phyloP scores from a whole-genome alignment of 2,329 filamentous ascomycete genomes.

The Hansfordia pulvinata region DNA sequence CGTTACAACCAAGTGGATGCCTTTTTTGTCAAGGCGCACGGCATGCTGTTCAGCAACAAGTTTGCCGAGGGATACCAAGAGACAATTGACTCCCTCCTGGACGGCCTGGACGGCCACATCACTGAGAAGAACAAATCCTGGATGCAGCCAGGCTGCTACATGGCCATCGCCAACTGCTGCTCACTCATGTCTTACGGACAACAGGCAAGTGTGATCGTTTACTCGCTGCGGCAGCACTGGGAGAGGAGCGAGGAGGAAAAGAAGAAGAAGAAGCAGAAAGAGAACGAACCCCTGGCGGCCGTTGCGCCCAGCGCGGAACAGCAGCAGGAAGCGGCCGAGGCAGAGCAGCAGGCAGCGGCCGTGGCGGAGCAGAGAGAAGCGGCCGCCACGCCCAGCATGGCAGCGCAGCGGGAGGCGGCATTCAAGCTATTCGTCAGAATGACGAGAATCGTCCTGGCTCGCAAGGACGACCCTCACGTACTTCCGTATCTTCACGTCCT shows the following conservation, averaged over 20 bases:
- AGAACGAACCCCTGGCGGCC: conserved; percentile 4
- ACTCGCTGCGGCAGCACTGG: conserved; percentile 17
- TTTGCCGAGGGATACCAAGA: conserved; percentile 29
- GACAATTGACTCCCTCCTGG: conserved; percentile 33
- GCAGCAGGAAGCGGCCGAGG: conserved; percentile 11
- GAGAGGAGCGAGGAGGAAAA: conserved; percentile 9
- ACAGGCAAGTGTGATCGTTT: conserved; percentile 31
- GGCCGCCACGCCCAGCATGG: too few relatives aligned
- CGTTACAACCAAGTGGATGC: conserved; percentile 35
- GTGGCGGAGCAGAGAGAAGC: too few relatives aligned
- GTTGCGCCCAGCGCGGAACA: conserved; percentile 10
- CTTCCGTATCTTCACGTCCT: conserved; percentile 49
- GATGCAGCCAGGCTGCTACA: conserved; percentile 38
- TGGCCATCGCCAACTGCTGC: conserved; percentile 42
- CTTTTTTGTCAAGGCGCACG: conserved; percentile 50
- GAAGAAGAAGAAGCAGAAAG: conserved; percentile 7
- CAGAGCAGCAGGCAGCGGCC: too few relatives aligned
- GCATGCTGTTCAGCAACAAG: conserved; percentile 44
- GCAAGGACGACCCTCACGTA: conserved; percentile 42
- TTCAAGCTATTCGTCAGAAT: conserved; percentile 25
- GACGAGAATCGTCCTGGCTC: conserved; percentile 30
- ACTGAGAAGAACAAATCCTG: conserved; percentile 32
- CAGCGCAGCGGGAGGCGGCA: too few relatives aligned
- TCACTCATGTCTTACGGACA: conserved; percentile 38
- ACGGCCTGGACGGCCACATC: conserved; percentile 43